Evolutionary conservation across 352 stramenopile genomes (phyloP).

Genomic region (Phytophthora chlamydospora): DNA sequence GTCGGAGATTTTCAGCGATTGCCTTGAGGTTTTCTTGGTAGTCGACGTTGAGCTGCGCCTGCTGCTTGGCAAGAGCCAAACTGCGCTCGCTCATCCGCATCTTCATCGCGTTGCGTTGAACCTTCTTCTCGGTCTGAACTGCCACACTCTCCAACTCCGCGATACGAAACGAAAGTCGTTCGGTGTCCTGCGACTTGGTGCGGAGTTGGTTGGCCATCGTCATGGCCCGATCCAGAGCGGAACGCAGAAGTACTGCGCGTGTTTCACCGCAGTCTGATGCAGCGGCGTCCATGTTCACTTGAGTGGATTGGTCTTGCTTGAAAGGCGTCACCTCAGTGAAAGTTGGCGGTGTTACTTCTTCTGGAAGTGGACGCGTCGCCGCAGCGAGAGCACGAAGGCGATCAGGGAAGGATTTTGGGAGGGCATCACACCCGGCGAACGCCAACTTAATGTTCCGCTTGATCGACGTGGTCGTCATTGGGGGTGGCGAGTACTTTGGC

Average conservation of each 20-base stretch:
- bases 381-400: slow-evolving; percentile 37
- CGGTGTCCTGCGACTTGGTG: slow-evolving; percentile 49
- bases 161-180: slow-evolving; percentile 40
- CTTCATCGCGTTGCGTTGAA: slow-evolving; percentile 32
- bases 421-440: slow-evolving; percentile 21
- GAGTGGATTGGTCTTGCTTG: slow-evolving; percentile 38
- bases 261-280: not conserved
- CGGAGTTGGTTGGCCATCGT: slow-evolving; percentile 43
- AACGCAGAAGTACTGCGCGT: slow-evolving; percentile 26
- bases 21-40: slow-evolving; percentile 41
- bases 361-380: not conserved
- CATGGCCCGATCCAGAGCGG: slow-evolving; percentile 47
- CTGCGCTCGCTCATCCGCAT: slow-evolving; percentile 35
- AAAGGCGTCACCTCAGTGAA: slow-evolving; percentile 38
- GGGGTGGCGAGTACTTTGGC: slow-evolving; percentile 1
- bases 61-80: slow-evolving; percentile 43
- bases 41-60: slow-evolving; percentile 32
- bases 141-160: slow-evolving; percentile 27
- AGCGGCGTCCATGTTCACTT: slow-evolving; percentile 26
- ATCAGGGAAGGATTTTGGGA: slow-evolving; percentile 22
- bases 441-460: slow-evolving; percentile 36
- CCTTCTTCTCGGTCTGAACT: slow-evolving; percentile 25
- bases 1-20: slow-evolving; percentile 27
- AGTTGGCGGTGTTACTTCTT: slow-evolving; percentile 10
- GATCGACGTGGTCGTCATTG: not conserved